Percentiles rank a stretch among this genome's conserved stretches.
These are phyloP conservation scores for Mrakia gelida DNA, from an alignment of 768 basidiomycete genomes.

Conservation along the genomic window DNA sequence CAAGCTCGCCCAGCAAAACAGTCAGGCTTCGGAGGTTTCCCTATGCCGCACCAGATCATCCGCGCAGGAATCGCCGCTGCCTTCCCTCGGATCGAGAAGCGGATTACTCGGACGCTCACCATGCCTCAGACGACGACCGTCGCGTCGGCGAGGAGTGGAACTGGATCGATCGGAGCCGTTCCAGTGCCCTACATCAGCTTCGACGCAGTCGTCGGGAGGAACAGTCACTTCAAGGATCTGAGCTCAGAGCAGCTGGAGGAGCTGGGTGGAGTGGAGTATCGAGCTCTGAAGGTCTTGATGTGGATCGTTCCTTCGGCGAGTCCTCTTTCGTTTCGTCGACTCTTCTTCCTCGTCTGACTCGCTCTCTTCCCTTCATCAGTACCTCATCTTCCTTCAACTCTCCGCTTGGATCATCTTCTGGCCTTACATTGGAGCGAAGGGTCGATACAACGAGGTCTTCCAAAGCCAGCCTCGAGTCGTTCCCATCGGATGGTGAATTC, in stretches of 20 bases:
- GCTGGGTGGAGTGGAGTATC: constrained; percentile 88
- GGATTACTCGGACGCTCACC: constrained; percentile 65
- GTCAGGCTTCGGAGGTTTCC: constrained; percentile 45
- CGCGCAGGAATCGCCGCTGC: constrained; percentile 52
- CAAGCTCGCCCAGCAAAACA: constrained; percentile 33
- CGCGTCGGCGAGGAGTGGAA: constrained; percentile 23
- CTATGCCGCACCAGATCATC: constrained; percentile 46
- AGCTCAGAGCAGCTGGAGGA: constrained; percentile 85
- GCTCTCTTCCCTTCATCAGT: constrained; percentile 52
- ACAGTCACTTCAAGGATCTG: constrained; percentile 56
- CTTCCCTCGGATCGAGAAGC: constrained; percentile 61
- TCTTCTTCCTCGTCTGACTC: neutral
- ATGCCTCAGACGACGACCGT: constrained; percentile 64
- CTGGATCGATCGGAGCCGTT: constrained; percentile 42
- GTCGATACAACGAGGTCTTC: constrained; percentile 60
- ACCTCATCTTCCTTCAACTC: constrained; percentile 68
- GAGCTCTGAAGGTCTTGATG: constrained; percentile 70
- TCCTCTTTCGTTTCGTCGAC: constrained; percentile 30
- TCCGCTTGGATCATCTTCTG: constrained; percentile 67
- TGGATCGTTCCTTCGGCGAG: constrained; percentile 74
- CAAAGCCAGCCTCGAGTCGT: constrained; percentile 56
- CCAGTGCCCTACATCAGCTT: constrained; percentile 78
- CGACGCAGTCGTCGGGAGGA: constrained; percentile 73
- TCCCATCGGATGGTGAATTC: constrained; percentile 59
- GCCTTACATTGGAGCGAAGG: constrained; percentile 63